These are phyloP conservation scores for Starmerella floris DNA, from an alignment of 805 yeast species.

Conservation along the genomic window DNA sequence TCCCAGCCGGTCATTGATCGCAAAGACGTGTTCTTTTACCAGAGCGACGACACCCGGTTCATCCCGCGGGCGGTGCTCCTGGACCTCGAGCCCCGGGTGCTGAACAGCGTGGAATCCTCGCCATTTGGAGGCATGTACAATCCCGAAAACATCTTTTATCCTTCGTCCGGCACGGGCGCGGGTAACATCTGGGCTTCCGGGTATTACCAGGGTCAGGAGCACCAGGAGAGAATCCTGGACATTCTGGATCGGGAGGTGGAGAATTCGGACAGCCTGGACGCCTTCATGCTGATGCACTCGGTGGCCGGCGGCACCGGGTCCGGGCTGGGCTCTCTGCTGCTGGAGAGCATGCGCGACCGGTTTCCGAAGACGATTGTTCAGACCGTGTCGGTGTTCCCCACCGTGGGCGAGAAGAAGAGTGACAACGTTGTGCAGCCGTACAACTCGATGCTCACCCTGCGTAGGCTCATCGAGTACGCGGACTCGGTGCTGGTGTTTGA, in stretches of 20 bases:
- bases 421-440: conserved; percentile 99
- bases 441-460: conserved; percentile 70
- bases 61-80: conserved; percentile 79
- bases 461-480: conserved; percentile 67
- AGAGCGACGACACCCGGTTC: conserved; percentile 59
- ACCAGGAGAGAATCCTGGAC: conserved; percentile 62
- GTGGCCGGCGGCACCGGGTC: conserved; percentile 99
- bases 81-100: conserved; percentile 78
- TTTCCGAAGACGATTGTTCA: conserved; percentile 71
- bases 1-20: conserved; percentile 45
- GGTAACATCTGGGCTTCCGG: conserved; percentile 96
- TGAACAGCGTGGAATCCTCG: conserved; percentile 45
- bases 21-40: conserved; percentile 70
- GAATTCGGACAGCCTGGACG: conserved; percentile 75
- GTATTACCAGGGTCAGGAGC: conserved; percentile 54
- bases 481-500: conserved; percentile 86
- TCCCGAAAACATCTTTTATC: conserved; percentile 65
- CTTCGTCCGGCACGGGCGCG: conserved; percentile 60
- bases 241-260: conserved; percentile 84
- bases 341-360: conserved; percentile 68
- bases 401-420: conserved; percentile 55
- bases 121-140: conserved; percentile 54
- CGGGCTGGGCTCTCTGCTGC: conserved; percentile 73
- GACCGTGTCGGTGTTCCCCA: conserved; percentile 77
- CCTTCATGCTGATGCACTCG: conserved; percentile 81